Conservation (phyloP, 768 basidiomycete genomes). For the Tricholoma hemisulphureum region DNA sequence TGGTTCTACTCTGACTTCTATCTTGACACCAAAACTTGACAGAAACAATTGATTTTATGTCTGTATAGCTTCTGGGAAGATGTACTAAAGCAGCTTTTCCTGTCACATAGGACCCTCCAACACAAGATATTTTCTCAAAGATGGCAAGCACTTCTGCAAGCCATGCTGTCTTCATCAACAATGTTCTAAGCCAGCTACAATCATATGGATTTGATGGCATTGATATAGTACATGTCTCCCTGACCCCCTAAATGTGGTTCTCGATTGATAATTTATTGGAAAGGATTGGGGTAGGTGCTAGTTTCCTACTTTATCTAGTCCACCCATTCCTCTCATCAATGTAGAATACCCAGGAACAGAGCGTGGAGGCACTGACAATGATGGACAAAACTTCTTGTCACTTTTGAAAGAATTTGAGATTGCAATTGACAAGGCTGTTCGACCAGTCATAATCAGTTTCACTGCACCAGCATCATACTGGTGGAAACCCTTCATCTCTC, state of each 20-base stretch:
- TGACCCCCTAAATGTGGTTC: not conserved
- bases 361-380: not conserved
- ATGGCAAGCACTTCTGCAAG: not conserved
- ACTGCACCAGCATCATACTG: not conserved
- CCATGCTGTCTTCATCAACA: not conserved
- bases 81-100: not conserved
- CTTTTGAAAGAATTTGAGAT: not conserved
- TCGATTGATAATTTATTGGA: not conserved
- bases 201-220: not conserved
- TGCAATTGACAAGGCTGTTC: not conserved
- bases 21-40: no score
- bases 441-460: not conserved
- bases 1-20: not conserved
- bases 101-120: not conserved
- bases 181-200: not conserved
- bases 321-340: not conserved
- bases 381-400: not conserved
- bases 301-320: not conserved
- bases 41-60: not conserved
- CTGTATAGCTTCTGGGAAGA: not conserved
- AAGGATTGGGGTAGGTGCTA: not conserved
- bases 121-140: not conserved
- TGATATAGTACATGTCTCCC: not conserved
- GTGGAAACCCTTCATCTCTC: not conserved
- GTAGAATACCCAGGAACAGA: not conserved